These are phyloP conservation scores for Pisolithus orientalis DNA, from an alignment of 768 basidiomycete species.

Conservation along the genomic window DNA sequence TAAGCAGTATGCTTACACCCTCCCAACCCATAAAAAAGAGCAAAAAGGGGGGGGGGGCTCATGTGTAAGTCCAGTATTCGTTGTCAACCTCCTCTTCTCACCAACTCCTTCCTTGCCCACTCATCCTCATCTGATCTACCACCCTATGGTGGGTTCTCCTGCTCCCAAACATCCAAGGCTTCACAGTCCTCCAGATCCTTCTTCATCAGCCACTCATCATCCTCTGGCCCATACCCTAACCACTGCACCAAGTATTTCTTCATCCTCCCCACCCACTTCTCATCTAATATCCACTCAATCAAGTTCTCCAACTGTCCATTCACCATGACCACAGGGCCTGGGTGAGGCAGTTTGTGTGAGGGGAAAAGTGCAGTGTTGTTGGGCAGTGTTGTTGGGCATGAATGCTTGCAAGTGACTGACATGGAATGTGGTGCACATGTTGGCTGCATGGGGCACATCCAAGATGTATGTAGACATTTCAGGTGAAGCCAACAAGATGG, in stretches of 20 bases:
- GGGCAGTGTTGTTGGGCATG: slow-evolving; percentile 17
- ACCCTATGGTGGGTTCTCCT: neutral
- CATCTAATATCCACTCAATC: slow-evolving; percentile 14
- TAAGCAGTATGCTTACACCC: too few species aligned
- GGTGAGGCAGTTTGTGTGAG: slow-evolving; percentile 3
- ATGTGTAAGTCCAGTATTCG: neutral
- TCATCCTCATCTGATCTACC: too few species aligned
- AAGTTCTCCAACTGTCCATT: slow-evolving; percentile 2
- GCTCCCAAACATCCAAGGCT: neutral
- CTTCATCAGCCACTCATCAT: too few species aligned
- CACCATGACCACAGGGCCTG: slow-evolving; percentile 4
- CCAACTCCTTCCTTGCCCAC: neutral
- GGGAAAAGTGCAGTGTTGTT: slow-evolving; percentile 19
- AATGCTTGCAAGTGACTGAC: slow-evolving; percentile 12
- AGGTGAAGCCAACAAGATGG: slow-evolving; percentile 11
- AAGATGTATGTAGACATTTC: slow-evolving; percentile 7
- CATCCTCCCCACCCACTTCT: slow-evolving; percentile 8
- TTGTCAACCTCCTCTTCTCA: neutral
- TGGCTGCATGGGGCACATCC: slow-evolving; percentile 11
- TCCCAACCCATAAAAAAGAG: too few species aligned
- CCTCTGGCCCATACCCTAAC: neutral
- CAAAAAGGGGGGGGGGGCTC: too few species aligned
- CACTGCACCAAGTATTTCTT: slow-evolving; percentile 18
- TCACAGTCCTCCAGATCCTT: neutral
- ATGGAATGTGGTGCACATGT: slow-evolving; percentile 22